These are phyloP conservation scores for Epichloe festucae DNA, from an alignment of 2,329 filamentous ascomycete genomes.

Conservation along the genomic window DNA sequence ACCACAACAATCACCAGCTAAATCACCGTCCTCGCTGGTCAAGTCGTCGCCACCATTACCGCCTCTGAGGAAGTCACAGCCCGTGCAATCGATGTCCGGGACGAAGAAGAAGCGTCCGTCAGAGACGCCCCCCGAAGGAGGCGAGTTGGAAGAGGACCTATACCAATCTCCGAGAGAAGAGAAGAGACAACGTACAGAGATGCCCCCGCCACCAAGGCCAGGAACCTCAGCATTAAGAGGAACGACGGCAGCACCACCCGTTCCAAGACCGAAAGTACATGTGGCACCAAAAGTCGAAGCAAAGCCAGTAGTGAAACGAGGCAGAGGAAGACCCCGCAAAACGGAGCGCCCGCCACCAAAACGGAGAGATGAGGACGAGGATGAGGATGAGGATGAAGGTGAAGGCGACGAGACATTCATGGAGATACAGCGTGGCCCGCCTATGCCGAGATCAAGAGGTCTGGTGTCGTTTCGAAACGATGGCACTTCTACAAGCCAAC, in stretches of 20 bases:
- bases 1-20: neutral
- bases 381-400: constrained; percentile 20
- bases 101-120: constrained; percentile 2
- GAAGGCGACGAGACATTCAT: constrained; percentile 31
- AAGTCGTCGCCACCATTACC: neutral
- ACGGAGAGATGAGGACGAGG: constrained; percentile 20
- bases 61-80: neutral
- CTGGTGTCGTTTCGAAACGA: constrained; percentile 39
- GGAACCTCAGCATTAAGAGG: constrained; percentile 14
- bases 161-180: constrained; percentile 8
- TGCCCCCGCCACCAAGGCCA: constrained; percentile 14
- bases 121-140: constrained; percentile 8
- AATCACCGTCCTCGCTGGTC: neutral
- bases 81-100: neutral
- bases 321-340: constrained; percentile 7
- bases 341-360: constrained; percentile 11
- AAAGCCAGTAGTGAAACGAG: constrained; percentile 1
- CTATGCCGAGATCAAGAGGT: constrained; percentile 40
- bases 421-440: constrained; percentile 40
- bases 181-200: constrained; percentile 16
- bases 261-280: neutral
- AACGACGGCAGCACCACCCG: neutral
- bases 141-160: constrained; percentile 11
- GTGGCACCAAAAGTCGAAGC: neutral
- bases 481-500: constrained; percentile 40